Conservation (phyloP, 2,329 filamentous ascomycete genomes). For the Huntiella decipiens region DNA sequence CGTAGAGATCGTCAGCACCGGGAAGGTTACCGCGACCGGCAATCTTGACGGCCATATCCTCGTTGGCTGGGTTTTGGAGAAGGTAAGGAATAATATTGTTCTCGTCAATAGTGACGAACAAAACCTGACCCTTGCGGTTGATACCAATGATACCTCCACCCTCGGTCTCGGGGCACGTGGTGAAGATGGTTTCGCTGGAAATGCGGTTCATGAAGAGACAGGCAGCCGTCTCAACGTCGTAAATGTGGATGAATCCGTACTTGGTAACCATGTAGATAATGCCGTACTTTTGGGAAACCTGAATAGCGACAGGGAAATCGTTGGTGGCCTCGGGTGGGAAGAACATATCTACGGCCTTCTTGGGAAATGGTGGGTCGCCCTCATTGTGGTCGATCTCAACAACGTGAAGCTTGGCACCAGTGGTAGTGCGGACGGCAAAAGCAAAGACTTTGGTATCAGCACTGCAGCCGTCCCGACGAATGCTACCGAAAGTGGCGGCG, state of each 20-base stretch:
- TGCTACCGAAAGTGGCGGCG: conserved; percentile 79
- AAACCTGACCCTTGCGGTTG: conserved; percentile 92
- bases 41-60: conserved; percentile 84
- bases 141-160: conserved; percentile 83
- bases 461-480: conserved; percentile 73
- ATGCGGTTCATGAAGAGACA: conserved; percentile 99
- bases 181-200: conserved; percentile 97
- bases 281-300: conserved; percentile 91
- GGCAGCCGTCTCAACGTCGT: conserved; percentile 86
- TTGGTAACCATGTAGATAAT: conserved; percentile 96
- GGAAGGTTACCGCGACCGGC: conserved; percentile 85
- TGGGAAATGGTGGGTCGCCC: conserved; percentile 72
- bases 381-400: conserved; percentile 92
- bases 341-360: conserved; percentile 95
- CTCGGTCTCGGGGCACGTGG: conserved; percentile 65
- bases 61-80: conserved; percentile 88
- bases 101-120: conserved; percentile 88
- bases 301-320: conserved; percentile 95
- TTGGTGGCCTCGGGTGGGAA: conserved; percentile 91
- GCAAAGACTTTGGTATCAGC: conserved; percentile 91
- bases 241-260: conserved; percentile 96
- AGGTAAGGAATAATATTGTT: conserved; percentile 82
- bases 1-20: conserved; percentile 84
- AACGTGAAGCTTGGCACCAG: conserved; percentile 75
- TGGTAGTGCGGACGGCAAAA: conserved; percentile 79